Percentiles rank a stretch among this genome's conserved stretches.
Conservation (phyloP, 1,284 basidiomycete species). For the Heterobasidion parviporum region DNA sequence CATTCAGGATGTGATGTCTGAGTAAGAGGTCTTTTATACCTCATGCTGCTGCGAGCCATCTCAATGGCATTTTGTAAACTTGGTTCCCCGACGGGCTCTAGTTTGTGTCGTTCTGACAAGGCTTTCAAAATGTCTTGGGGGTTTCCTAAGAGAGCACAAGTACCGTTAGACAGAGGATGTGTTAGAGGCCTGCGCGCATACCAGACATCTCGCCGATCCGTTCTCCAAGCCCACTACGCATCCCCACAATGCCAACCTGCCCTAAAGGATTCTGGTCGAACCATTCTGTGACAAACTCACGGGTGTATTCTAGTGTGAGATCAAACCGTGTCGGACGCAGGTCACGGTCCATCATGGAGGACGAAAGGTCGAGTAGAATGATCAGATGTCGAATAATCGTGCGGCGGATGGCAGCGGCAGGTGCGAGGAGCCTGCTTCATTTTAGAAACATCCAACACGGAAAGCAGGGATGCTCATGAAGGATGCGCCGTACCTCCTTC, state of each 20-base stretch:
- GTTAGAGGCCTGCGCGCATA: constrained; percentile 24
- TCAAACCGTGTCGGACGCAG: constrained; percentile 92
- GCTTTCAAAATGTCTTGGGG: constrained; percentile 88
- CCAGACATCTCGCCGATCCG: constrained; percentile 86
- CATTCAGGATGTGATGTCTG: constrained; percentile 1
- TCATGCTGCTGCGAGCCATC: constrained; percentile 89
- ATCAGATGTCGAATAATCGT: constrained; percentile 96
- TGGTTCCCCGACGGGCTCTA: constrained; percentile 90
- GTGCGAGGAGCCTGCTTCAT: constrained; percentile 56
- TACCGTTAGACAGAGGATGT: not conserved
- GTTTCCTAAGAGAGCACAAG: constrained; percentile 55
- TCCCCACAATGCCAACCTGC: constrained; percentile 91
- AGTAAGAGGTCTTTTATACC: constrained; percentile 32
- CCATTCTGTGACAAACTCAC: constrained; percentile 93
- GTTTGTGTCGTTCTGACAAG: constrained; percentile 79
- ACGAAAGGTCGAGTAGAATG: constrained; percentile 84
- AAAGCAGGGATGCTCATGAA: not conserved
- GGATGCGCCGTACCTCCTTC: constrained; percentile 56
- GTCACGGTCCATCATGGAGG: constrained; percentile 92
- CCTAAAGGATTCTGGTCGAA: constrained; percentile 99
- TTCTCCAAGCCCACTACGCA: constrained; percentile 85
- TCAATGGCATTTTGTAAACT: constrained; percentile 95
- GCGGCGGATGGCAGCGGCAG: constrained; percentile 82
- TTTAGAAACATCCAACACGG: not conserved
- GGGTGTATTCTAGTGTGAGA: constrained; percentile 80